Evolutionary conservation across 2,329 filamentous ascomycete genomes (phyloP).

Genomic region (Epichloe typhina): DNA sequence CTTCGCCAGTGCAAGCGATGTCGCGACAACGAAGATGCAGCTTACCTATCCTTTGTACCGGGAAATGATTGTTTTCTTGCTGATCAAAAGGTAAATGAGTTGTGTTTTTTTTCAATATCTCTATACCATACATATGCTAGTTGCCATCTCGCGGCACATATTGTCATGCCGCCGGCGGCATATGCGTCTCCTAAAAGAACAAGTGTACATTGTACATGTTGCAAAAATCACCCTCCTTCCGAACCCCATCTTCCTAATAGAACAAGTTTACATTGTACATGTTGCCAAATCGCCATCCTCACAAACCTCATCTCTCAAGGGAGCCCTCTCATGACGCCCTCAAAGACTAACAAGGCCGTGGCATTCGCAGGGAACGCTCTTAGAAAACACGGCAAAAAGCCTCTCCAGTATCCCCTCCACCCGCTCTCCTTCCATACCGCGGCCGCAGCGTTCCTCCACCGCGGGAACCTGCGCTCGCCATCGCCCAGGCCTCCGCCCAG

Average conservation of each 20-base stretch:
- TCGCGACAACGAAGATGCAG: not conserved
- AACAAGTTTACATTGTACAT: not conserved
- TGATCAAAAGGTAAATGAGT: too few relatives aligned
- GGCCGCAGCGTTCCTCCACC: slow-evolving; percentile 68
- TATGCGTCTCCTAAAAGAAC: not conserved
- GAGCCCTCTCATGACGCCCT: slow-evolving; percentile 68
- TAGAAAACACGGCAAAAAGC: slow-evolving; percentile 86
- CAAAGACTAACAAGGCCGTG: slow-evolving; percentile 84
- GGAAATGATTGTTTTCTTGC: too few relatives aligned
- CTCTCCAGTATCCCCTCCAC: slow-evolving; percentile 76
- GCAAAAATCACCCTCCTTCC: too few relatives aligned
- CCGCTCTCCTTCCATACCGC: slow-evolving; percentile 68
- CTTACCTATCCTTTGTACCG: too few relatives aligned
- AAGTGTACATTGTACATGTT: not conserved
- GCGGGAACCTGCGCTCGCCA: slow-evolving; percentile 52
- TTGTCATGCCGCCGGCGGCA: not conserved
- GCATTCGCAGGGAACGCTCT: slow-evolving; percentile 93
- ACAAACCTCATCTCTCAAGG: slow-evolving; percentile 11
- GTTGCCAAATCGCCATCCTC: not conserved
- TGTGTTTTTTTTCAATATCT: too few relatives aligned
- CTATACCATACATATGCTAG: not conserved
- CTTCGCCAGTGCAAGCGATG: not conserved
- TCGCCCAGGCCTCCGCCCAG: slow-evolving; percentile 58
- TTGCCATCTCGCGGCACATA: not conserved
- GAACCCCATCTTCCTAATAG: not conserved